Conservation (phyloP, 2,329 filamentous ascomycete genomes). For the Ceratocystis cubensis region DNA sequence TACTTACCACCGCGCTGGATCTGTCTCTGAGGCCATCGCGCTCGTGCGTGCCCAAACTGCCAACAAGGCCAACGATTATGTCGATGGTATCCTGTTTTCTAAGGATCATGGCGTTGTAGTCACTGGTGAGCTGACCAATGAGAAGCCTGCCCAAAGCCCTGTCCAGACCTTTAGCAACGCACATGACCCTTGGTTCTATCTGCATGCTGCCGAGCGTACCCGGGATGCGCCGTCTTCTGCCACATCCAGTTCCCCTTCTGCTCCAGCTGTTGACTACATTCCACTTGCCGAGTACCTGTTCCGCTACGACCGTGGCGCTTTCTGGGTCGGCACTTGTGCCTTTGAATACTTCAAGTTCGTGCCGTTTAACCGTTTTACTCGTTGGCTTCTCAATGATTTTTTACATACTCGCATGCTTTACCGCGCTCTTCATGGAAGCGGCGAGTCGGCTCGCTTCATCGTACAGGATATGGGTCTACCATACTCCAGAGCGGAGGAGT, state of each 20-base stretch:
- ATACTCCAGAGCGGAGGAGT: slow-evolving; percentile 39
- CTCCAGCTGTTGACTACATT: slow-evolving; percentile 40
- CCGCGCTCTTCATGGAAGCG: slow-evolving; percentile 55
- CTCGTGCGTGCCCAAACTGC: slow-evolving; percentile 38
- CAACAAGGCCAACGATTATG: slow-evolving; percentile 46
- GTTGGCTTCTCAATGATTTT: slow-evolving; percentile 60
- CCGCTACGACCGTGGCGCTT: slow-evolving; percentile 62
- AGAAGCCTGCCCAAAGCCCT: slow-evolving; percentile 30
- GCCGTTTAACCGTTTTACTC: slow-evolving; percentile 52
- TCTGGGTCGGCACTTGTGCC: slow-evolving; percentile 57
- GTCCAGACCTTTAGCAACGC: slow-evolving; percentile 46
- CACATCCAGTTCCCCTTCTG: slow-evolving; percentile 17
- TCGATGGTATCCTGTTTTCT: slow-evolving; percentile 59
- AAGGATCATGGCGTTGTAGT: slow-evolving; percentile 52
- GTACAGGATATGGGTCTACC: slow-evolving; percentile 55
- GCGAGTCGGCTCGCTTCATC: slow-evolving; percentile 51
- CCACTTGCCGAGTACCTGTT: slow-evolving; percentile 63
- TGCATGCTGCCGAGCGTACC: slow-evolving; percentile 48
- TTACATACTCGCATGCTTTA: slow-evolving; percentile 64
- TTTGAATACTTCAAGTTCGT: slow-evolving; percentile 54
- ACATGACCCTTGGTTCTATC: slow-evolving; percentile 63
- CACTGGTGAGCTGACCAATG: slow-evolving; percentile 49
- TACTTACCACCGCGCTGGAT: slow-evolving; percentile 44
- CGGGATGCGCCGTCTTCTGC: slow-evolving; percentile 23
- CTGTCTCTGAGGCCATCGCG: slow-evolving; percentile 36